phyloP scores from a whole-genome alignment of 768 basidiomycete genomes.

The Candolleomyces aberdarensis region DNA sequence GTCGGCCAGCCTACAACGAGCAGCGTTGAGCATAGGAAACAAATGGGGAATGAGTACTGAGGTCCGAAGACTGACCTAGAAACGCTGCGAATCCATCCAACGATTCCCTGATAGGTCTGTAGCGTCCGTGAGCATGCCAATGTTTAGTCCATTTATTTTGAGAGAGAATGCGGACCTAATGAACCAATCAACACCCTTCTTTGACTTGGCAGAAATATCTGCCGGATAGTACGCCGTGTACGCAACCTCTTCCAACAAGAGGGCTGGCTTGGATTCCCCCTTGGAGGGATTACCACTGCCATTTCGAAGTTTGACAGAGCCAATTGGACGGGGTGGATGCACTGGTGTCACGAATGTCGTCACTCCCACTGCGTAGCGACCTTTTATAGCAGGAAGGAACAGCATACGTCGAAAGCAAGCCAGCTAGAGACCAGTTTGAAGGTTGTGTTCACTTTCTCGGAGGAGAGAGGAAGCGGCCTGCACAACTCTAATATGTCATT shows the following conservation, averaged over 20 bases:
- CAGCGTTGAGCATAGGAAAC: not conserved
- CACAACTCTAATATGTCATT: no score
- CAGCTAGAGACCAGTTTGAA: not conserved
- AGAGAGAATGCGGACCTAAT: constrained; percentile 39
- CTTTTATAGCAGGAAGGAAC: constrained; percentile 39
- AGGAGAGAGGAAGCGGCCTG: not conserved
- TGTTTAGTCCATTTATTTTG: not conserved
- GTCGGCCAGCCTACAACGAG: constrained; percentile 26
- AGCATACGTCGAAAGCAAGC: constrained; percentile 29
- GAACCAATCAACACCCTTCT: constrained; percentile 53
- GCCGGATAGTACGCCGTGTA: constrained; percentile 70
- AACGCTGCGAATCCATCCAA: constrained; percentile 49
- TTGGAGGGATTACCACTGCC: constrained; percentile 4
- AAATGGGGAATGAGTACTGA: not conserved
- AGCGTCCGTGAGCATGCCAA: not conserved
- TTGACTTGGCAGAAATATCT: constrained; percentile 26
- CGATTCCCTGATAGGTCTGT: constrained; percentile 43
- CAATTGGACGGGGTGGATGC: constrained; percentile 33
- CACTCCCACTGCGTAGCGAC: constrained; percentile 57
- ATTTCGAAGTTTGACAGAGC: constrained; percentile 36
- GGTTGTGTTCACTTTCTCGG: not conserved
- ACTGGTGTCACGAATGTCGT: constrained; percentile 54
- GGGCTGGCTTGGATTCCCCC: constrained; percentile 35
- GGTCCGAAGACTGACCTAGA: constrained; percentile 30
- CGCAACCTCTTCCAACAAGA: constrained; percentile 57